Evolutionary conservation across 306 rosid genomes (phyloP), one percentile per base, ranked within the genome.

Genomic region (Dryas alaskensis): DNA sequence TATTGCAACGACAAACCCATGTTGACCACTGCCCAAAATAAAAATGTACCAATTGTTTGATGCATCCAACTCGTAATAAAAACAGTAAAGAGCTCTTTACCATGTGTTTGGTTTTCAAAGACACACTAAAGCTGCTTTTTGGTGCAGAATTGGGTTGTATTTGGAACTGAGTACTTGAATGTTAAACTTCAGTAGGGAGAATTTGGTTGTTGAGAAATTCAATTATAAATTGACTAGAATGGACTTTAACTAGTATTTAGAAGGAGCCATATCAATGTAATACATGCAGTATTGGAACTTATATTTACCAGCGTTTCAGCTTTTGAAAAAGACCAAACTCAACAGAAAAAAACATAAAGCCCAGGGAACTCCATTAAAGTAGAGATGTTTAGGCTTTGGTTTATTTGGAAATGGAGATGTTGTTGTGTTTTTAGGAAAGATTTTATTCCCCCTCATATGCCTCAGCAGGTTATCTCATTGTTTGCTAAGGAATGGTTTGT

Each of bases 1-100:
- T 12, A 94, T 92, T 7, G 97, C 99, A 73, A 94, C 99, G 59
- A 94, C 96, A 79, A 89, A 94, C 51, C 99, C 99, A 82, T 94
- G 99, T 58, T 93, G 88, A 10, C 99, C 97, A 61, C 99, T 94
- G 88, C 75, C 51, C 67, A 66, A 75, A 46, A 74, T 67, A 45
- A 65, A 50, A 77, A 76, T 60, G 72, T 8, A 45, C 53, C 43
- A 77, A 58, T 46, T 27, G 63, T 37, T 65, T 46, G 55, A 68
- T 64, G 66, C 47, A 60, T 42, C 65, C 59, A 59, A 73, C 19
- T 14, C 50, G 22, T 52, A 40, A 58, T 12, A 27, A 31, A 51
- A 54, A 66, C 58, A 63, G 37, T 40, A 31, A 72, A 40, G 75
- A 55, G 17, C 6, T 22, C n/a, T 8, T 14, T 51, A 31, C 75